phyloP scores from a whole-genome alignment of 1,139 yeast species.

The Torulaspora pretoriensis region DNA sequence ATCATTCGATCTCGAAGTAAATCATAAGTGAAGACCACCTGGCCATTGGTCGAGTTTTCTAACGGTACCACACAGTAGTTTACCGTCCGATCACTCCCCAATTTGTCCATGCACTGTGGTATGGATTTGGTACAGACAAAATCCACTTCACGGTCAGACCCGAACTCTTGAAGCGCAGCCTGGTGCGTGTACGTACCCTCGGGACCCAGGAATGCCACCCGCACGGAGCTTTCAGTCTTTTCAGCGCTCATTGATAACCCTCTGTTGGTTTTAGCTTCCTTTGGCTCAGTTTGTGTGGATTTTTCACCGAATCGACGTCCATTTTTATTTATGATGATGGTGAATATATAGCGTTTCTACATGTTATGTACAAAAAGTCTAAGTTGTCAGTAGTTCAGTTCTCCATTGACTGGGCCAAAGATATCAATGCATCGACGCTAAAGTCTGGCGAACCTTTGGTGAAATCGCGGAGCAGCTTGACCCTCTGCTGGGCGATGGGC shows the following conservation, averaged over 20 bases:
- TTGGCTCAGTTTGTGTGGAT: background rate
- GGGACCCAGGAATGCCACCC: conserved; percentile 80
- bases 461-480: conserved; percentile 59
- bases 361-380: conserved; percentile 2
- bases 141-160: conserved; percentile 34
- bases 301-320: background rate
- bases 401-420: conserved; percentile 71
- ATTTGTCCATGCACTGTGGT: conserved; percentile 58
- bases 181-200: conserved; percentile 89
- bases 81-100: conserved; percentile 44
- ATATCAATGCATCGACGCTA: conserved; percentile 59
- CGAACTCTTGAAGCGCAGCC: conserved; percentile 80
- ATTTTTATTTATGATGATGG: background rate
- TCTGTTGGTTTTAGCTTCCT: background rate
- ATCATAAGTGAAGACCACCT: conserved; percentile 81
- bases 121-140: conserved; percentile 44
- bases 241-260: background rate
- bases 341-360: conserved; percentile 1
- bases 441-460: conserved; percentile 64
- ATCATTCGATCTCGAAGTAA: conserved; percentile 64
- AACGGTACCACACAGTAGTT: conserved; percentile 84
- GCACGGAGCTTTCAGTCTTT: conserved; percentile 12
- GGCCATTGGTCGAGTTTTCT: conserved; percentile 94
- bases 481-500: conserved; percentile 45
- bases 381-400: conserved; percentile 28